A percentile compares a stretch with the other conserved stretches of the same genome.
These are phyloP conservation scores for Fusarium sterilihyphosum DNA, from an alignment of 2,329 filamentous ascomycete genomes.

Conservation along the genomic window DNA sequence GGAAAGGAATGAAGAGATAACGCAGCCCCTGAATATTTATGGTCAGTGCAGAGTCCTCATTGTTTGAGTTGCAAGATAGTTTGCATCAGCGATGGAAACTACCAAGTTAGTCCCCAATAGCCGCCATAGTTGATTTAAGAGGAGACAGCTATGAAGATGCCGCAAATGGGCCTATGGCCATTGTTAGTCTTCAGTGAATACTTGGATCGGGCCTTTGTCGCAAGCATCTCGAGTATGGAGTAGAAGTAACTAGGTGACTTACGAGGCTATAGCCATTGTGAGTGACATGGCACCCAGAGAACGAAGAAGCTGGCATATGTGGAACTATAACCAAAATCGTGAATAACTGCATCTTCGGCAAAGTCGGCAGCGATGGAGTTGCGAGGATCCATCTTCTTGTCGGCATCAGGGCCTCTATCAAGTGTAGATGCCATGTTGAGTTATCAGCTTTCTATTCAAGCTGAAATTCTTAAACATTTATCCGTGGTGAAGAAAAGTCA, in stretches of 20 bases:
- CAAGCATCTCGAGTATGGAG: not conserved
- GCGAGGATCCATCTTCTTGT: not conserved
- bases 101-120: not conserved
- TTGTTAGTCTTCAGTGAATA: not conserved
- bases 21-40: not conserved
- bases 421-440: not conserved
- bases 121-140: not conserved
- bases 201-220: not conserved
- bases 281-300: not conserved
- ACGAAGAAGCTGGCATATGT: not conserved
- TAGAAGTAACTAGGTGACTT: not conserved
- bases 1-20: not conserved
- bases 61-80: not conserved
- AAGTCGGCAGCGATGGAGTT: not conserved
- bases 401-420: not conserved
- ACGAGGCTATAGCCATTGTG: not conserved
- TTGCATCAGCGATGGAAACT: not conserved
- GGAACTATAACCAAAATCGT: not conserved
- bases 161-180: not conserved
- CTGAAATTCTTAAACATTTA: not conserved
- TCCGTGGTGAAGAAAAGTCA: not conserved
- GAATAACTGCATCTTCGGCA: not conserved
- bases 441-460: not conserved
- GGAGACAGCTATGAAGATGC: not conserved
- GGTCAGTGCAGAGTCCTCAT: not conserved